phyloP scores from a whole-genome alignment of 2,329 filamentous ascomycete genomes.

The Rhytidhysteron rufulum region DNA sequence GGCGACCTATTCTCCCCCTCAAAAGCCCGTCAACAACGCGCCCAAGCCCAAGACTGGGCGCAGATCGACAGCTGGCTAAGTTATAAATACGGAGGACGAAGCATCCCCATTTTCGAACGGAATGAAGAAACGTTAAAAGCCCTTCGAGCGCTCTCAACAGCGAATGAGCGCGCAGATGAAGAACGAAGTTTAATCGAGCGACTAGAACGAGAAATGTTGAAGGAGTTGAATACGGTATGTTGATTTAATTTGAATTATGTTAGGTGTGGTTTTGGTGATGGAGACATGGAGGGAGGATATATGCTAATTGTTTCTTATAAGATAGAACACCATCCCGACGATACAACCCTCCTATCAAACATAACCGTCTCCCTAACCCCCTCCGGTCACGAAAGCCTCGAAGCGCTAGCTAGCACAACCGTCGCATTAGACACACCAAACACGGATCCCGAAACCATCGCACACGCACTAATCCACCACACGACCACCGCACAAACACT shows the following conservation, averaged over 20 bases:
- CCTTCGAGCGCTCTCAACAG: conserved; percentile 67
- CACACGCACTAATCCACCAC: conserved; percentile 32
- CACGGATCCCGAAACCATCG: conserved; percentile 23
- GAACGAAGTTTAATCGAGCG: conserved; percentile 56
- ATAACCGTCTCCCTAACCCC: conserved; percentile 23
- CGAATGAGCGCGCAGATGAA: conserved; percentile 76
- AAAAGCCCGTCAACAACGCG: conserved; percentile 69
- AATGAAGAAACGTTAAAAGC: conserved; percentile 78
- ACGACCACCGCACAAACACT: conserved; percentile 28
- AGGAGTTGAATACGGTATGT: conserved; percentile 45
- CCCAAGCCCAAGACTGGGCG: conserved; percentile 85
- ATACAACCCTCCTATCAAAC: conserved; percentile 17
- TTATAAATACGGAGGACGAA: conserved; percentile 62
- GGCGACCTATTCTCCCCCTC: conserved; percentile 56
- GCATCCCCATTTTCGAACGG: conserved; percentile 73
- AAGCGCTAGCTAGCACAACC: conserved; percentile 34
- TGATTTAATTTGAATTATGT: conserved; percentile 7
- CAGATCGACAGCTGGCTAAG: conserved; percentile 79
- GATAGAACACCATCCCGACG: background rate
- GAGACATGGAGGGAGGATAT: background rate
- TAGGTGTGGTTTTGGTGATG: too few relatives aligned
- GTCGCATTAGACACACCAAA: conserved; percentile 32
- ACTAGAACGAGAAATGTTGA: conserved; percentile 58
- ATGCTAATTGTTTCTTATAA: background rate
- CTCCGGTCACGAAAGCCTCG: conserved; percentile 27